Evolutionary conservation across 805 yeast species (phyloP).

Genomic region (Cyberlindnera misumaiensis): DNA sequence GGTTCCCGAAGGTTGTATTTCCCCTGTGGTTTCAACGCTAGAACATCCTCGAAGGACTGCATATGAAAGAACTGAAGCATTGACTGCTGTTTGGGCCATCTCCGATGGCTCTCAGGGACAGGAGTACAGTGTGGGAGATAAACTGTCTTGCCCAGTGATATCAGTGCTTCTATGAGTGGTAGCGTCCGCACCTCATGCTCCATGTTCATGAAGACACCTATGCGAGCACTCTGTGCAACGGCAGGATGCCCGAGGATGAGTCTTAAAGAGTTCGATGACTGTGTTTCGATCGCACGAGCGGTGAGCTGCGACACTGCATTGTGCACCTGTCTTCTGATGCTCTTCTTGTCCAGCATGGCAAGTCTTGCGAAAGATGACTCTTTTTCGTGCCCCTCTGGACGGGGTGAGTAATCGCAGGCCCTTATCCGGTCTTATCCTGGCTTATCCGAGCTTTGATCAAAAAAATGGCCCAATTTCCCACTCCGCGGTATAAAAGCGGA

Average conservation of each 20-base stretch:
- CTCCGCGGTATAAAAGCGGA: not conserved
- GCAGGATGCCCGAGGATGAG: constrained; percentile 18
- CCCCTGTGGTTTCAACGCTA: constrained; percentile 55
- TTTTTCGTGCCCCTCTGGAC: too few species aligned
- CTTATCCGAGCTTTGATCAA: not conserved
- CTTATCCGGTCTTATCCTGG: not conserved
- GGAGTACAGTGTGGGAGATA: constrained; percentile 49
- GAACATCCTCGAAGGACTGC: constrained; percentile 33
- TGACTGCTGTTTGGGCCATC: constrained; percentile 25
- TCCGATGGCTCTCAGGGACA: constrained; percentile 24
- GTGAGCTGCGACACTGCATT: constrained; percentile 8
- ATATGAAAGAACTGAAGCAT: constrained; percentile 55
- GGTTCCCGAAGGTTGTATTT: constrained; percentile 69
- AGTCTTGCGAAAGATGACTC: too few species aligned
- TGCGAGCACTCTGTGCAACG: constrained; percentile 36
- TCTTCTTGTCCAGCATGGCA: constrained; percentile 1
- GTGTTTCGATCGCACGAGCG: constrained; percentile 16
- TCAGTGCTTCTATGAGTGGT: constrained; percentile 44
- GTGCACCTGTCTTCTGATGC: not conserved
- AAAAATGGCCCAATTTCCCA: too few species aligned
- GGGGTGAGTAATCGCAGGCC: too few species aligned
- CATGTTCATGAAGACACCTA: constrained; percentile 77
- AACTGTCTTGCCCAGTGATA: constrained; percentile 41
- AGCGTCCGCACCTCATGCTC: constrained; percentile 63
- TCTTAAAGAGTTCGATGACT: constrained; percentile 20